A percentile compares a stretch with the other conserved stretches of the same genome.
These are phyloP conservation scores for Filosporella fistucella DNA, from an alignment of 495 filamentous ascomycete genomes.

Conservation along the genomic window DNA sequence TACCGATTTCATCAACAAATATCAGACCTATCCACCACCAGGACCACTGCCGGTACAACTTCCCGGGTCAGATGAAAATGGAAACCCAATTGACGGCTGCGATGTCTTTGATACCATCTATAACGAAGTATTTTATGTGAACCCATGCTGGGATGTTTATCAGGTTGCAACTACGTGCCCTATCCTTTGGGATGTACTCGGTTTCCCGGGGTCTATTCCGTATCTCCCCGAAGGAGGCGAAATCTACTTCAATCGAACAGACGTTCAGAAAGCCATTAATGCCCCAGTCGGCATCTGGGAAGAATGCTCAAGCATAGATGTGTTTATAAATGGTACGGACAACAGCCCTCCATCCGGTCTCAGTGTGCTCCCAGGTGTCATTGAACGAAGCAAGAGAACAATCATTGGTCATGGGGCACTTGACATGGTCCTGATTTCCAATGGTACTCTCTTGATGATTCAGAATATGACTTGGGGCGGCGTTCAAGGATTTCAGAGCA, in stretches of 20 bases:
- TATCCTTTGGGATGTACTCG: slow-evolving; percentile 66
- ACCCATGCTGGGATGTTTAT: slow-evolving; percentile 82
- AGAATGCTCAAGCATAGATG: slow-evolving; percentile 43
- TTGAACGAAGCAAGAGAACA: slow-evolving; percentile 64
- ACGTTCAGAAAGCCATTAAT: slow-evolving; percentile 73
- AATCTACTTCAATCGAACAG: slow-evolving; percentile 74
- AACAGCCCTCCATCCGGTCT: slow-evolving; percentile 42
- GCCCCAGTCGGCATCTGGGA: slow-evolving; percentile 55
- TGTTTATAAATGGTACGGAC: slow-evolving; percentile 49
- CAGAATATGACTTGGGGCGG: slow-evolving; percentile 88
- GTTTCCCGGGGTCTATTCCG: slow-evolving; percentile 56
- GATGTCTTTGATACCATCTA: slow-evolving; percentile 51
- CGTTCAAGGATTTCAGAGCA: slow-evolving; percentile 57
- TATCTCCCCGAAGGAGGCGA: slow-evolving; percentile 48
- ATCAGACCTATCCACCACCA: slow-evolving; percentile 65
- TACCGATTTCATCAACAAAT: slow-evolving; percentile 52
- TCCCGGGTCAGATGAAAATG: slow-evolving; percentile 15
- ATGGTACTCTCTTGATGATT: slow-evolving; percentile 66
- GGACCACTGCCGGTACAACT: slow-evolving; percentile 44
- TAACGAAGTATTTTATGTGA: slow-evolving; percentile 50
- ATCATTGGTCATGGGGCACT: slow-evolving; percentile 59
- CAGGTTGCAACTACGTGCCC: slow-evolving; percentile 73
- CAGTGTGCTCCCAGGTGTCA: slow-evolving; percentile 60
- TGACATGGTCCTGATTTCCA: slow-evolving; percentile 54
- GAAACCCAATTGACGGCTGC: slow-evolving; percentile 39